These are phyloP conservation scores for Pezicula carpinea DNA, from an alignment of 2,329 filamentous ascomycete genomes.

Conservation along the genomic window DNA sequence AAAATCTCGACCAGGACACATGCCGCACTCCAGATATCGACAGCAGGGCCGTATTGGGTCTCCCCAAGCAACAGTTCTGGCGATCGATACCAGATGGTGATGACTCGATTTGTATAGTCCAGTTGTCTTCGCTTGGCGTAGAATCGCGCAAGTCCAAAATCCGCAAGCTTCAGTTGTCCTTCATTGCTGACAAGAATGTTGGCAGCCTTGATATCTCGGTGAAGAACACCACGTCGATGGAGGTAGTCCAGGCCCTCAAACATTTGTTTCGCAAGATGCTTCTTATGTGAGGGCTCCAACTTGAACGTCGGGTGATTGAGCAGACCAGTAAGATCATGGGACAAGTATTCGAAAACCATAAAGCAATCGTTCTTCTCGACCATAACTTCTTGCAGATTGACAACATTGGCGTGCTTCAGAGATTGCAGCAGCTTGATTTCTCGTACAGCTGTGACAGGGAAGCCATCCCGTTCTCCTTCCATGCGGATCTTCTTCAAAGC, in stretches of 20 bases:
- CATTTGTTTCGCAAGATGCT: constrained; percentile 86
- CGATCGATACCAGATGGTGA: constrained; percentile 96
- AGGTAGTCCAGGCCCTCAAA: constrained; percentile 94
- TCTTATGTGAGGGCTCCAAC: constrained; percentile 80
- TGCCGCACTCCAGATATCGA: constrained; percentile 95
- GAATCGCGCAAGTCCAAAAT: constrained; percentile 94
- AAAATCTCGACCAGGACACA: constrained; percentile 98
- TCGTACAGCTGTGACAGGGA: constrained; percentile 84
- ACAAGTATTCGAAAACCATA: constrained; percentile 99
- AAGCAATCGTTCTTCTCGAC: constrained; percentile 98
- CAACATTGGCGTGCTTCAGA: constrained; percentile 75
- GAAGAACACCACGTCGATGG: constrained; percentile 86
- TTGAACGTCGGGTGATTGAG: constrained; percentile 92
- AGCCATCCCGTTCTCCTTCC: constrained; percentile 88
- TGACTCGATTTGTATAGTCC: constrained; percentile 97
- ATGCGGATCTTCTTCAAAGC: constrained; percentile 89
- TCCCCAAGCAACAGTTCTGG: constrained; percentile 88
- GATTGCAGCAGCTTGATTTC: constrained; percentile 92
- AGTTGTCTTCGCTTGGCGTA: constrained; percentile 88
- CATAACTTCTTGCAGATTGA: constrained; percentile 87
- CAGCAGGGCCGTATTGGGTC: constrained; percentile 82
- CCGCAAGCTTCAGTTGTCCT: constrained; percentile 85
- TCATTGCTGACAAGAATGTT: constrained; percentile 93
- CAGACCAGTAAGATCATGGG: constrained; percentile 90
- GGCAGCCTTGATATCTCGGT: constrained; percentile 96